These are phyloP conservation scores for Cardamine occulta DNA, from an alignment of 345 rosid genomes.

Conservation along the genomic window DNA sequence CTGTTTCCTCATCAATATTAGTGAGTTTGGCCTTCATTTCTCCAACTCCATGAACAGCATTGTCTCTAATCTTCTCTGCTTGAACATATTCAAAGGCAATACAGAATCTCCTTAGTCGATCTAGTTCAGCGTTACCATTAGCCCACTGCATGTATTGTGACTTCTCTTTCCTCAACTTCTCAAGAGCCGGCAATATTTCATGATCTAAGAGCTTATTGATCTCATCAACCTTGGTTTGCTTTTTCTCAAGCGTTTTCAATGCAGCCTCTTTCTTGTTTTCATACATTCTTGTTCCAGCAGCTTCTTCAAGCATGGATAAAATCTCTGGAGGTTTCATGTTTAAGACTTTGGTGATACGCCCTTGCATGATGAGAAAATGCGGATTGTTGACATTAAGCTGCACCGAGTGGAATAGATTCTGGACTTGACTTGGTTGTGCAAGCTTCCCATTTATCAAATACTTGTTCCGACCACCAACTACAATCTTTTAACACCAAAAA, in stretches of 20 bases:
- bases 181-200: constrained; percentile 91
- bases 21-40: constrained; percentile 63
- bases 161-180: constrained; percentile 88
- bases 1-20: constrained; percentile 59
- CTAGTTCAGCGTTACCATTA: constrained; percentile 55
- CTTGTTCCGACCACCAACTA: constrained; percentile 63
- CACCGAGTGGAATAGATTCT: constrained; percentile 95
- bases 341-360: constrained; percentile 93
- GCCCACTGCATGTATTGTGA: constrained; percentile 98
- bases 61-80: constrained; percentile 42
- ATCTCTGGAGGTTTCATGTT: constrained; percentile 99
- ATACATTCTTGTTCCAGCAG: constrained; percentile 98
- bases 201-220: constrained; percentile 89
- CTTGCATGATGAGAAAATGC: constrained; percentile 99
- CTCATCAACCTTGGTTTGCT: constrained; percentile 95
- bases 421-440: constrained; percentile 54
- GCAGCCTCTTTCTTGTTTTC: constrained; percentile 95
- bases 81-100: constrained; percentile 46
- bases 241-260: constrained; percentile 88
- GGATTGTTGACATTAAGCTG: constrained; percentile 98
- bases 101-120: constrained; percentile 44
- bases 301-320: constrained; percentile 98
- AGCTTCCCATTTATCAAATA: constrained; percentile 50
- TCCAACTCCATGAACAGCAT: constrained; percentile 36
- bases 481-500: constrained; percentile 61